Base-by-base conservation (phyloP, 2,329 filamentous ascomycete genomes). In the Talaromyces albobiverticillius region DNA sequence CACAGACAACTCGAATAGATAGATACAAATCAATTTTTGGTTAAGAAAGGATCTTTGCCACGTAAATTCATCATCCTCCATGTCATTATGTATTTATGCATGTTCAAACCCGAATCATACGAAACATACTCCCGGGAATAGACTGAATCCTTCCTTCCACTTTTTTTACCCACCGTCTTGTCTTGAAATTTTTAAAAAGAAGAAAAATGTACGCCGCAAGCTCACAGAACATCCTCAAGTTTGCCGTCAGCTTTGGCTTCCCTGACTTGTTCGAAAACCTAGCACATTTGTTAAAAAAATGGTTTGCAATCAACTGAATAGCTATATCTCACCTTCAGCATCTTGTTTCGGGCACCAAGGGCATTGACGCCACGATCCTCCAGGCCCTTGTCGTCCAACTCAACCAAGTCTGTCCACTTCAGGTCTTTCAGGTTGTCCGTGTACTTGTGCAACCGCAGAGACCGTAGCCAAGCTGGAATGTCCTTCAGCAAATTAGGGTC, bases 351-450 rank as follows among this genome's bases (percentile, higher is more conserved):
- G 16, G 94, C 94, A 64, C 94, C 94, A 54, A 97, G 82, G 51
- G 94, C 94, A 71, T 96, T 96, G 29, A 99, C 94, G 47, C 94
- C 94, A 50, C 90, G 87, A 23, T 90, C 89, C 75, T 97, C 93
- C 59, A 99, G 79, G 46, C 90, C 92, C 68, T 92, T 92, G 63
- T 99, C 94, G 65, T 96, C 90, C 62, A 99, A 78, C 71, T 94
- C 89, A 57, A 99, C 79, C 63, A 99, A 76, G 51, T 99, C 94
- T 25, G 87, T 89, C 94, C 94, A 99, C 66, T 94, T 91, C 79
- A 97, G 84, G 67, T 97, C 93, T 76, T 97, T 99, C 60, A 99
- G 77, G 64, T 97, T 95, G 63, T 99, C 94, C 9, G 94, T 99
- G 75, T 99, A 99, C 79, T 99, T 99, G 80, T 99, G 94, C 65